A percentile compares a stretch with the other conserved stretches of the same genome.
phyloP scores from a whole-genome alignment of 106 monocot genomes.

The Alisma plantagoaquatica region DNA sequence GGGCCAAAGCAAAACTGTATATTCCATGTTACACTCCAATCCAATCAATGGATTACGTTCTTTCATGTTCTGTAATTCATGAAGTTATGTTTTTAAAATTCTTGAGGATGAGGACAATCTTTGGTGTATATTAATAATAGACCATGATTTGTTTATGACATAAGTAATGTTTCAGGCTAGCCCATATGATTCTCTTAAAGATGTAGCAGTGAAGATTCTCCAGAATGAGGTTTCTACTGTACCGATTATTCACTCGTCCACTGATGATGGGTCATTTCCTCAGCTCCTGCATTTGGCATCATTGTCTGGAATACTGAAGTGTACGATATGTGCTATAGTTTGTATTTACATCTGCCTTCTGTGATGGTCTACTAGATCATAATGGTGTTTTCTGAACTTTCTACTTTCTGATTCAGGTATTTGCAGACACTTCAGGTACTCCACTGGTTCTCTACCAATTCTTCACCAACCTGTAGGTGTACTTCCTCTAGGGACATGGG shows the following conservation, averaged over 20 bases:
- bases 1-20: too few species aligned
- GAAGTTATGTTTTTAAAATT: too few species aligned
- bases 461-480: slow-evolving; percentile 61
- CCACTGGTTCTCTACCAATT: slow-evolving; percentile 55
- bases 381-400: background rate
- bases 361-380: too few species aligned
- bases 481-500: slow-evolving; percentile 67
- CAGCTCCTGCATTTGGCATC: slow-evolving; percentile 85
- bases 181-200: slow-evolving; percentile 65
- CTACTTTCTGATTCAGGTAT: slow-evolving; percentile 29
- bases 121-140: too few species aligned
- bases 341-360: slow-evolving; percentile 2
- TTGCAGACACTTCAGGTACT: slow-evolving; percentile 76
- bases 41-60: too few species aligned
- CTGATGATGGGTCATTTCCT: too few species aligned
- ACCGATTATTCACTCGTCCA: slow-evolving; percentile 74
- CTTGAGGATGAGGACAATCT: too few species aligned
- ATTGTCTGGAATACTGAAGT: slow-evolving; percentile 77
- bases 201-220: slow-evolving; percentile 69
- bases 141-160: too few species aligned
- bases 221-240: slow-evolving; percentile 66
- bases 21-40: too few species aligned
- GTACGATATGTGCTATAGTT: slow-evolving; percentile 13
- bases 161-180: slow-evolving; percentile 56
- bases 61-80: too few species aligned